Evolutionary conservation across 331 rosid genomes (phyloP).

Genomic region (Pyrus hybrid): DNA sequence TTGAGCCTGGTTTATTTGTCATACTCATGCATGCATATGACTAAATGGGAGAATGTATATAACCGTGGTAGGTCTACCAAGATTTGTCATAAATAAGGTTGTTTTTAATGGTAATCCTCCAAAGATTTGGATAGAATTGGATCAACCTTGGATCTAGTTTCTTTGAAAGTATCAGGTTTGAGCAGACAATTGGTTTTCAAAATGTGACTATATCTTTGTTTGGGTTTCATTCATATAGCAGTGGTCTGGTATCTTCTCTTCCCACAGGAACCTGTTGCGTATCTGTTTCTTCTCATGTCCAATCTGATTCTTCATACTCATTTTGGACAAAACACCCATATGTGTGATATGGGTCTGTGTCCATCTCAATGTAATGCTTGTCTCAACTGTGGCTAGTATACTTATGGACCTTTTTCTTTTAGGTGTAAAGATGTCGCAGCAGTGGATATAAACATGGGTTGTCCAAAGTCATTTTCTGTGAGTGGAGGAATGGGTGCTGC

Average conservation of each 20-base stretch:
- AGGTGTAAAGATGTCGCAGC: conserved; percentile 89
- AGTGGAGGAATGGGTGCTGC: conserved; percentile 97
- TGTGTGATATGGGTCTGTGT: not conserved
- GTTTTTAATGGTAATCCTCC: not conserved
- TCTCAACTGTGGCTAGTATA: not conserved
- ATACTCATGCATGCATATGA: not conserved
- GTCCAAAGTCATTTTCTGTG: conserved; percentile 81
- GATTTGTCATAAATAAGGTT: not conserved
- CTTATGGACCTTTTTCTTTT: conserved; percentile 1
- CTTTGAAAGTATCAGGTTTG: not conserved
- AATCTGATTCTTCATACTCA: not conserved
- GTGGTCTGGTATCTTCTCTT: not conserved
- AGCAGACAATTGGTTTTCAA: not conserved
- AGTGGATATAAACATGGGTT: conserved; percentile 90
- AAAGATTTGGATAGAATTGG: not conserved
- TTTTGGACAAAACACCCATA: not conserved
- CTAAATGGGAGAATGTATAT: not conserved
- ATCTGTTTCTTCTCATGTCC: not conserved
- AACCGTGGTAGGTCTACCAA: not conserved
- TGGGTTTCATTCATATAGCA: not conserved
- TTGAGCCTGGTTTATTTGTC: not conserved
- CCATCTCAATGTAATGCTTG: not conserved
- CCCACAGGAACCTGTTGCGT: not conserved
- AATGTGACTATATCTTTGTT: not conserved
- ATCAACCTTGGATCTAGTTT: not conserved